A percentile compares a stretch with the other conserved stretches of the same genome.
These are phyloP conservation scores for Cladosporium halotolerans DNA, from an alignment of 2,329 filamentous ascomycete genomes.

Conservation along the genomic window DNA sequence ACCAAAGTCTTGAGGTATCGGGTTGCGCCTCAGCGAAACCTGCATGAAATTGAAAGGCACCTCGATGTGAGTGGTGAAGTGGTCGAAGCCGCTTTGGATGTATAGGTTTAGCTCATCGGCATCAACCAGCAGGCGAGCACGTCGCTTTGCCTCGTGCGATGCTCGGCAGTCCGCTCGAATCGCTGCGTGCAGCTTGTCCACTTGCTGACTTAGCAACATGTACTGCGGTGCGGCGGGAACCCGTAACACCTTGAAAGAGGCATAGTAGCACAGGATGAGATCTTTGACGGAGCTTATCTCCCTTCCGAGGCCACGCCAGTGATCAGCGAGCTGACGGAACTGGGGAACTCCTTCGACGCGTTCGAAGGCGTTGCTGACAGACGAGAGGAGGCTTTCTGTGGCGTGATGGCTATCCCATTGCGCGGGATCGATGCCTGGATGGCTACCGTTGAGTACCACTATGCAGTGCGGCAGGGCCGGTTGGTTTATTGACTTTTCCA, in stretches of 20 bases:
- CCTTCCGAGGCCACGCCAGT: constrained; percentile 39
- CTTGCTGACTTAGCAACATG: constrained; percentile 45
- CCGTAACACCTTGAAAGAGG: constrained; percentile 41
- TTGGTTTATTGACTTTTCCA: constrained; percentile 51
- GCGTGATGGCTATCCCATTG: constrained; percentile 31
- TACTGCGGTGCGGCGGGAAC: constrained; percentile 42
- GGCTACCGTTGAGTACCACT: constrained; percentile 40
- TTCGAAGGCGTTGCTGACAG: constrained; percentile 27
- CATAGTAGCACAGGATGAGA: constrained; percentile 47
- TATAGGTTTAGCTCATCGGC: constrained; percentile 43
- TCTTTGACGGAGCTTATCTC: constrained; percentile 40
- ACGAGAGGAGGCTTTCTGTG: constrained; percentile 28
- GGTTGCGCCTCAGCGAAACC: constrained; percentile 39
- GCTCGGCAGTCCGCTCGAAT: constrained; percentile 37
- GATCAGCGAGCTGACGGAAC: constrained; percentile 34
- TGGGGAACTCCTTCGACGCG: constrained; percentile 28
- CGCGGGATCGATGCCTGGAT: constrained; percentile 27
- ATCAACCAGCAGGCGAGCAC: constrained; percentile 43
- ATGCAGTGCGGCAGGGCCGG: constrained; percentile 50
- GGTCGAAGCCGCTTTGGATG: constrained; percentile 45
- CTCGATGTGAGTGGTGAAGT: constrained; percentile 42
- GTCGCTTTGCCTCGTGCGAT: constrained; percentile 38
- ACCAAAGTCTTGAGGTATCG: constrained; percentile 42
- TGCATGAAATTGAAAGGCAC: constrained; percentile 48
- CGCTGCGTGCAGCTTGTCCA: constrained; percentile 39